Percentiles rank a stretch among this genome's conserved stretches.
Conservation (phyloP, 371 early-diverging fungal genomes). For the Saksenaea oblongispora region DNA sequence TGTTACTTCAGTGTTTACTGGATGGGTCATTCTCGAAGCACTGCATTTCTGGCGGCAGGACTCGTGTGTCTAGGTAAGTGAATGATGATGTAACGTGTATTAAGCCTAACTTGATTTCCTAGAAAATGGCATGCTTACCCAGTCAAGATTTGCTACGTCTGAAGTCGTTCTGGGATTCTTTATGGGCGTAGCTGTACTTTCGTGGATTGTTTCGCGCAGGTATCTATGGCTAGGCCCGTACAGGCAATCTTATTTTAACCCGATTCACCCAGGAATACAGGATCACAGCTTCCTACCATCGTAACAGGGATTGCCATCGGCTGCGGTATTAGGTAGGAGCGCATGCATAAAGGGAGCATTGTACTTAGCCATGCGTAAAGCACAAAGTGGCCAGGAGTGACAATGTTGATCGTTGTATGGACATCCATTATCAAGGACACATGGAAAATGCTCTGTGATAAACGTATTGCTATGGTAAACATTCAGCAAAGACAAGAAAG, state of each 20-base stretch:
- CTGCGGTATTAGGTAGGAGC: conserved; percentile 10
- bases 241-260: background rate
- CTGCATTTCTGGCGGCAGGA: conserved; percentile 34
- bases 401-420: conserved; percentile 25
- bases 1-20: conserved; percentile 29
- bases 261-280: background rate
- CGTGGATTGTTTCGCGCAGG: conserved; percentile 6
- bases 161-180: conserved; percentile 26
- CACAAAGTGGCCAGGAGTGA: conserved; percentile 34
- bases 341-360: background rate
- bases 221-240: background rate
- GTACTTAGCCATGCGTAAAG: conserved; percentile 50
- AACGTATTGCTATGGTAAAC: conserved; percentile 43
- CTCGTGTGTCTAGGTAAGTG: conserved; percentile 35
- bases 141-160: conserved; percentile 31
- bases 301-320: conserved; percentile 15
- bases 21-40: conserved; percentile 26
- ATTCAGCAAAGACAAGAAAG: background rate
- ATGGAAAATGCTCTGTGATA: conserved; percentile 81
- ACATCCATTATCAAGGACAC: conserved; percentile 74
- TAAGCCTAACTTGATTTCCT: background rate
- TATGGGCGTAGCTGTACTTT: conserved; percentile 17
- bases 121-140: conserved; percentile 36
- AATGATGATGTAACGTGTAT: background rate
- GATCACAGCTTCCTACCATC: background rate